Conservation (phyloP, 2,329 filamentous ascomycete genomes). For the Boeremia lycopersici region DNA sequence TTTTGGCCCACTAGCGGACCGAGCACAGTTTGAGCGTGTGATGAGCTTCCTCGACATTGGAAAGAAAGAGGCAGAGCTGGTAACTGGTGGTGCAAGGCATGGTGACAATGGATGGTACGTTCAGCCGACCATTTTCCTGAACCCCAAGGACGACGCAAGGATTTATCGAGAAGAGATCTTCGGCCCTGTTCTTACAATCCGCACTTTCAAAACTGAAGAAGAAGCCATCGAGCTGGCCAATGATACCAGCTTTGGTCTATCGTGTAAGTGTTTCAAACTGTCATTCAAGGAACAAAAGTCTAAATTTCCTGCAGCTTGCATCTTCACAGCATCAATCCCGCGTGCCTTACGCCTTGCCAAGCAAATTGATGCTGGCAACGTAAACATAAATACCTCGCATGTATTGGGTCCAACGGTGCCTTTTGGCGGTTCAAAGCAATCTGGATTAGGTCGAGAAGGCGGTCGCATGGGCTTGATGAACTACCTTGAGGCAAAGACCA, state of each 20-base stretch:
- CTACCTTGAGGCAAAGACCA: conserved; percentile 42
- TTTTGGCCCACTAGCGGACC: conserved; percentile 41
- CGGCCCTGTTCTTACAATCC: conserved; percentile 37
- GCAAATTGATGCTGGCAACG: conserved; percentile 40
- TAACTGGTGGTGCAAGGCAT: conserved; percentile 36
- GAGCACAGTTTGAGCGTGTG: conserved; percentile 35
- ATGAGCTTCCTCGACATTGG: conserved; percentile 38
- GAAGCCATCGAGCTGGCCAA: conserved; percentile 42
- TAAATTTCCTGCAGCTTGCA: conserved; percentile 18
- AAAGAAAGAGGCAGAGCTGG: conserved; percentile 34
- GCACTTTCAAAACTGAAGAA: conserved; percentile 42
- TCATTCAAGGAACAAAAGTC: not conserved
- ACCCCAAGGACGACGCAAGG: conserved; percentile 28
- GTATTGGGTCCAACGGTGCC: conserved; percentile 26
- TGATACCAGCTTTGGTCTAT: conserved; percentile 38
- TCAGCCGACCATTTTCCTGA: conserved; percentile 40
- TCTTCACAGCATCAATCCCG: conserved; percentile 33
- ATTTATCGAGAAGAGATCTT: conserved; percentile 44
- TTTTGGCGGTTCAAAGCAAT: conserved; percentile 44
- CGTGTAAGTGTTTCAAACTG: conserved; percentile 2
- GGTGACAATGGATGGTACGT: conserved; percentile 37
- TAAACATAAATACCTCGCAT: conserved; percentile 39
- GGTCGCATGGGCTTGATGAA: conserved; percentile 38
- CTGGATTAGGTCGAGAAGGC: conserved; percentile 41
- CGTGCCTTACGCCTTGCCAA: conserved; percentile 38